Base-by-base conservation (phyloP, 306 rosid genomes). In the Vigna hirtella region DNA sequence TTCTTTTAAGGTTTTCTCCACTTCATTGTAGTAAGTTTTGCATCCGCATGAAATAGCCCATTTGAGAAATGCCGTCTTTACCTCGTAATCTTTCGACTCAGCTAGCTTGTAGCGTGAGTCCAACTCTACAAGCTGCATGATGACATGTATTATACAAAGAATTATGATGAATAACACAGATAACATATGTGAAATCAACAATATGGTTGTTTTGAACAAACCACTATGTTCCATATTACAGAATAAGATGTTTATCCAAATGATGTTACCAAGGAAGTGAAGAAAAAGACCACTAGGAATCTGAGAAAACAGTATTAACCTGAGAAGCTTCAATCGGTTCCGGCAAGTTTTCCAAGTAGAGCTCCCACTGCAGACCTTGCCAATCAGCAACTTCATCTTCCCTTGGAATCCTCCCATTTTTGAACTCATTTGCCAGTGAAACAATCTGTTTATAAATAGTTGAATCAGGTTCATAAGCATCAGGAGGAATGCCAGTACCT, bases 311-410 rank as follows among this genome's bases (percentile, higher is more conserved):
- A 69, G 57, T 43, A 52, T 61, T 26, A 70, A 93, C 98, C 99
- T 93, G 99, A 68, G 91, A 91, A 57, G 80, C 87, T 73, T 88
- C 97, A 66, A 87, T 65, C 67, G 93, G 76, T 83, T 85, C 90
- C 7, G 99, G 96, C 84, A 95, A 82, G 85, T 90, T 93, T 68
- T 93, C 94, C 92, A 93, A 86, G 91, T 89, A 91, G 32, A 93
- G 93, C 87, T 95, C 99, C 99, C 96, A 95, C 84, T 93, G 96
- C 83, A 87, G 95, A 66, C 99, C 99, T 38, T 82, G 87, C 99
- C 99, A 93, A 52, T 85, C 93, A 73, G 94, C 89, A 83, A 91
- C 89, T 90, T 95, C 99, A 79, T 93, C 98, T 47, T 91, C 98
- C 69, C 77, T 78, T 1, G 96, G 99, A 92, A 93, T 90, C 78